A percentile compares a stretch with the other conserved stretches of the same genome.
phyloP scores from a whole-genome alignment of 768 basidiomycete species.

The Gyrodon lividus region DNA sequence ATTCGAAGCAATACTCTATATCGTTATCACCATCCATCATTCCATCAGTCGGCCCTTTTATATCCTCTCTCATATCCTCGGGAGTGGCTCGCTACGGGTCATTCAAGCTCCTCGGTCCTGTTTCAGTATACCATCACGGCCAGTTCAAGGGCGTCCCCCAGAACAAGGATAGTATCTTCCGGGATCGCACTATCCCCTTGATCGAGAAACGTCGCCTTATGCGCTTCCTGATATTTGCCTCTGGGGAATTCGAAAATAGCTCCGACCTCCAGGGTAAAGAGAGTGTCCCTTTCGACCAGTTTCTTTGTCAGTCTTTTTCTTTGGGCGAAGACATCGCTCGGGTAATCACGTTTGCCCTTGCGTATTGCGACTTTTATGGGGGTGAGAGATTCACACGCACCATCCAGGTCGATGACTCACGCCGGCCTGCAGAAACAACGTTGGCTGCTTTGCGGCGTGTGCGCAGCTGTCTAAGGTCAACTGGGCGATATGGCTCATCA shows the following conservation, averaged over 20 bases:
- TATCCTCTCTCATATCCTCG: slow-evolving; percentile 74
- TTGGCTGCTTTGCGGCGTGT: slow-evolving; percentile 66
- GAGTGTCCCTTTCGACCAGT: slow-evolving; percentile 55
- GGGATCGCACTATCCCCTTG: slow-evolving; percentile 69
- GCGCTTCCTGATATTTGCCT: slow-evolving; percentile 85
- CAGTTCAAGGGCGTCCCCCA: slow-evolving; percentile 70
- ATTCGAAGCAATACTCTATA: slow-evolving; percentile 77
- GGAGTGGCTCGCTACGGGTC: slow-evolving; percentile 91
- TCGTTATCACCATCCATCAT: slow-evolving; percentile 84
- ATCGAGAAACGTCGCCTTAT: slow-evolving; percentile 89
- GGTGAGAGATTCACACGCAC: slow-evolving; percentile 40
- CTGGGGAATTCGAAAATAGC: slow-evolving; percentile 67
- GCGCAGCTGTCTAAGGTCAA: slow-evolving; percentile 69
- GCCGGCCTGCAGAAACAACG: slow-evolving; percentile 54
- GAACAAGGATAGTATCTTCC: slow-evolving; percentile 93
- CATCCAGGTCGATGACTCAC: slow-evolving; percentile 3
- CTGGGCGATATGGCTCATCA: slow-evolving; percentile 83
- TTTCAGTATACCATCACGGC: slow-evolving; percentile 56
- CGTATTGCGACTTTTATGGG: slow-evolving; percentile 56
- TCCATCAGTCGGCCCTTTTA: slow-evolving; percentile 74
- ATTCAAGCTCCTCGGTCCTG: slow-evolving; percentile 77
- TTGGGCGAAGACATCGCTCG: slow-evolving; percentile 55
- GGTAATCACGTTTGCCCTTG: slow-evolving; percentile 76
- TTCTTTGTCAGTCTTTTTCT: slow-evolving; percentile 62
- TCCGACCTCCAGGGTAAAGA: slow-evolving; percentile 58